These are phyloP conservation scores for Tylopilus sp. DNA, from an alignment of 1,284 basidiomycete genomes.

Conservation along the genomic window DNA sequence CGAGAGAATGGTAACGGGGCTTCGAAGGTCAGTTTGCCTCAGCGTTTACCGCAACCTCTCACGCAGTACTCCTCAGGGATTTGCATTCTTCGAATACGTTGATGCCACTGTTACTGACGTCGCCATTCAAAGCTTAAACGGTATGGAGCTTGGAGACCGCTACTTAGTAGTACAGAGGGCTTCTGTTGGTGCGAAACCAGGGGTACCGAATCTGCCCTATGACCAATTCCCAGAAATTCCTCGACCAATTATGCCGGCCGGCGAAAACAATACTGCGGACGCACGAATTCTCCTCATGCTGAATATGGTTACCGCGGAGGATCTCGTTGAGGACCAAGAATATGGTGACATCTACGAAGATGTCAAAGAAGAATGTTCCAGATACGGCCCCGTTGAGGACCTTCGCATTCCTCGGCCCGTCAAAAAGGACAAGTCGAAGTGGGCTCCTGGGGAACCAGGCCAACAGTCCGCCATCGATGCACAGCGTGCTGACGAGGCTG, in stretches of 20 bases:
- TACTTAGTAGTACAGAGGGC: conserved; percentile 95
- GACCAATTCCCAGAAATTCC: conserved; percentile 72
- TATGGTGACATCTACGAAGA: conserved; percentile 94
- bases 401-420: conserved; percentile 85
- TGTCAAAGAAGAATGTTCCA: conserved; percentile 86
- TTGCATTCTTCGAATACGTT: conserved; percentile 98
- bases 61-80: conserved; percentile 61
- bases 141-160: conserved; percentile 97
- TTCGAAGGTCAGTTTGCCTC: conserved; percentile 65
- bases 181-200: conserved; percentile 82
- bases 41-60: conserved; percentile 1
- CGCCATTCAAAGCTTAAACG: conserved; percentile 93
- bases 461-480: conserved; percentile 62
- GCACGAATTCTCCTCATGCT: conserved; percentile 91
- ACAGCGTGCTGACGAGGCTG: conserved; percentile 71
- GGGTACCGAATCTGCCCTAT: conserved; percentile 59
- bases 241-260: conserved; percentile 78
- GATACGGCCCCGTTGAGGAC: conserved; percentile 80
- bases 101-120: conserved; percentile 88
- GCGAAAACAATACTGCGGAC: conserved; percentile 53
- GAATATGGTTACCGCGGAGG: conserved; percentile 97
- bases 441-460: conserved; percentile 61
- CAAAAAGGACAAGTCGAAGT: conserved; percentile 79
- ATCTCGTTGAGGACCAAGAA: conserved; percentile 86
- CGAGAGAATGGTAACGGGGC: conserved; percentile 85